Percentiles rank a stretch among this genome's conserved stretches.
phyloP scores from a whole-genome alignment of 345 rosid species.

The Cardiospermum halicacabum region DNA sequence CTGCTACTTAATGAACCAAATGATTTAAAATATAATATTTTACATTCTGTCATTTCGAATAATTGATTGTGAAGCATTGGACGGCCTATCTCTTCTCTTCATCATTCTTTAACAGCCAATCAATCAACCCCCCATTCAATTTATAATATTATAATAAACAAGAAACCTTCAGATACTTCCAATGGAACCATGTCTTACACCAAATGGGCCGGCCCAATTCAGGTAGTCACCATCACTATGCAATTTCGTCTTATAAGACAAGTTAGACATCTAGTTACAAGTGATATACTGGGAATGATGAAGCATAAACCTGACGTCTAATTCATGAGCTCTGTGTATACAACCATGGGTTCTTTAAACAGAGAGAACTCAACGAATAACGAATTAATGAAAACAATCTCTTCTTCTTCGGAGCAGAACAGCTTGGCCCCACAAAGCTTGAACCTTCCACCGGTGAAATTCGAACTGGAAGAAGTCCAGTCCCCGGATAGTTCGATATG shows the following conservation, averaged over 20 bases:
- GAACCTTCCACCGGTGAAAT: constrained; percentile 38
- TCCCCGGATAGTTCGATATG: constrained; percentile 52
- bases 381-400: constrained; percentile 19
- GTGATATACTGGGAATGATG: constrained; percentile 9
- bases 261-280: constrained; percentile 20
- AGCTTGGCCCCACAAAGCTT: constrained; percentile 48
- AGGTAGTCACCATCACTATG: constrained; percentile 17
- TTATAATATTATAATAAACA: constrained; percentile 7
- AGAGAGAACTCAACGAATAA: constrained; percentile 37
- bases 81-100: constrained; percentile 3
- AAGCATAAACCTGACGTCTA: constrained; percentile 15
- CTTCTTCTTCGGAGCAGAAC: constrained; percentile 30
- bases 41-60: background rate
- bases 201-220: constrained; percentile 39
- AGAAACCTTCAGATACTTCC: constrained; percentile 8
- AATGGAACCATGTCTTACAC: constrained; percentile 3
- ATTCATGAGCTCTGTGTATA: too few relatives aligned
- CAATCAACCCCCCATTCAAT: constrained; percentile 4
- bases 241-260: constrained; percentile 31
- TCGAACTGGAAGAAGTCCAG: constrained; percentile 51
- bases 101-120: constrained; percentile 9
- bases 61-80: constrained; percentile 1
- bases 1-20: constrained; percentile 1
- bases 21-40: background rate
- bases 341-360: constrained; percentile 35